These are phyloP conservation scores for Abrus precatorius DNA, from an alignment of 306 rosid species.

Conservation along the genomic window DNA sequence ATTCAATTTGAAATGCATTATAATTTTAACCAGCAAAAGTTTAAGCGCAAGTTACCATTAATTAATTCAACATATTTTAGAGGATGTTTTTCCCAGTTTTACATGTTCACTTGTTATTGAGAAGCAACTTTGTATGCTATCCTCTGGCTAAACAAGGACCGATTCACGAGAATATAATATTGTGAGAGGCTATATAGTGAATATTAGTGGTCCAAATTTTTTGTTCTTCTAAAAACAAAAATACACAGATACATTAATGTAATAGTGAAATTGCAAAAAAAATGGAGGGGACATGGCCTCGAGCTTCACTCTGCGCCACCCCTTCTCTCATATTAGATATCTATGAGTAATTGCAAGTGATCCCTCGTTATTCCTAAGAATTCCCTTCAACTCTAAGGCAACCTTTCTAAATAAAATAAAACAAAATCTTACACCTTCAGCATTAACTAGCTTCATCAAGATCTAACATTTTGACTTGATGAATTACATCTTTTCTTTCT, in stretches of 20 bases:
- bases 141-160: background rate
- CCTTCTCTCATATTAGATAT: background rate
- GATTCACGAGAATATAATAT: background rate
- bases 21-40: background rate
- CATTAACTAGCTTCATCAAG: background rate
- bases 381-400: conserved; percentile 24
- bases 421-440: background rate
- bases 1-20: background rate
- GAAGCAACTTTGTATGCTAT: background rate
- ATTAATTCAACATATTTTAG: background rate
- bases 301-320: background rate
- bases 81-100: background rate
- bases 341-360: background rate
- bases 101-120: background rate
- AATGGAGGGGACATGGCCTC: background rate
- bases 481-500: too few species aligned
- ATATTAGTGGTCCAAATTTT: background rate
- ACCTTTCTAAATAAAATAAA: background rate
- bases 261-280: background rate
- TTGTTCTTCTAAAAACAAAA: background rate
- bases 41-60: background rate
- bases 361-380: background rate
- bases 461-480: conserved; percentile 35
- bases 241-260: background rate
- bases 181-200: background rate